Conservation (phyloP, 306 rosid genomes). For the Rubus parviflorus region DNA sequence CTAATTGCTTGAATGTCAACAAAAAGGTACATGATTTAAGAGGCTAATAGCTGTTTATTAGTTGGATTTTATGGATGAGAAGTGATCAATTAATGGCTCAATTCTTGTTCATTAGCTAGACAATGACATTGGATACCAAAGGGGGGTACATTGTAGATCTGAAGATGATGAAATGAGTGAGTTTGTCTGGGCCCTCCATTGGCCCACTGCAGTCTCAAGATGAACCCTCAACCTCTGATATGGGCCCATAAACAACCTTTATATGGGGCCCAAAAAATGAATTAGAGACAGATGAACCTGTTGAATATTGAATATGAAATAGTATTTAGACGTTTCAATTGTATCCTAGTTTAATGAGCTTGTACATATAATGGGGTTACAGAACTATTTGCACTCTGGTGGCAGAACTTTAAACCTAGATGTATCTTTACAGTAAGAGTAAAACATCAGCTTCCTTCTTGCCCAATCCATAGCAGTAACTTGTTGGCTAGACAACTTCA, state of each 20-base stretch:
- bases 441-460: constrained; percentile 90
- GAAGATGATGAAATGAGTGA: background rate
- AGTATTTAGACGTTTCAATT: background rate
- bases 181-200: background rate
- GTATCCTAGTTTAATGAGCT: background rate
- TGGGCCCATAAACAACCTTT: background rate
- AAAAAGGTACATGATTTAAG: background rate
- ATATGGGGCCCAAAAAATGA: background rate
- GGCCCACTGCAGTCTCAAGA: background rate
- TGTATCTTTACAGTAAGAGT: constrained; percentile 81
- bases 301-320: background rate
- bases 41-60: background rate
- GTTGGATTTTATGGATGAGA: background rate
- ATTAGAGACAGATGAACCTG: background rate
- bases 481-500: constrained; percentile 66
- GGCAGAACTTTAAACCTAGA: constrained; percentile 74
- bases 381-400: constrained; percentile 61
- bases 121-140: background rate
- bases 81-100: background rate
- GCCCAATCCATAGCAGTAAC: constrained; percentile 83
- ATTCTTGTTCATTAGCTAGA: background rate
- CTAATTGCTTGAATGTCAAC: background rate
- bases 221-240: background rate
- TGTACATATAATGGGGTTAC: background rate
- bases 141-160: background rate